Conservation (phyloP, 805 yeast species). For the Candida pini region DNA sequence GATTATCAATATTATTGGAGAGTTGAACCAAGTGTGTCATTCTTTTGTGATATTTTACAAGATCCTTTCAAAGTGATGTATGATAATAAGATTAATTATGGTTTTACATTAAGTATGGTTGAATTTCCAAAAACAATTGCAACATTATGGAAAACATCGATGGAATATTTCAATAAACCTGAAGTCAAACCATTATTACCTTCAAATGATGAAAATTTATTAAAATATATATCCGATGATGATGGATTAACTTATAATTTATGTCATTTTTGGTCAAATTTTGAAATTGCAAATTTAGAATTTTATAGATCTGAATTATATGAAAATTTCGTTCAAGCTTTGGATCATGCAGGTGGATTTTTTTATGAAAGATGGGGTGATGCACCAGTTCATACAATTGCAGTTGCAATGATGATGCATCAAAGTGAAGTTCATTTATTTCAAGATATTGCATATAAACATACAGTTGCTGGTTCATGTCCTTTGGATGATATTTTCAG, state of each 20-base stretch:
- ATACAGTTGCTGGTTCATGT: constrained; percentile 73
- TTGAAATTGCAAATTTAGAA: constrained; percentile 66
- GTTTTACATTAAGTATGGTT: constrained; percentile 47
- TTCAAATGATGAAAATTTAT: constrained; percentile 32
- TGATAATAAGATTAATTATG: constrained; percentile 44
- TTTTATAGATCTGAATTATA: constrained; percentile 57
- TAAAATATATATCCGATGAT: constrained; percentile 62
- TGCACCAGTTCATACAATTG: constrained; percentile 47
- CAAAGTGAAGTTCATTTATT: constrained; percentile 68
- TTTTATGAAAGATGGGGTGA: constrained; percentile 93
- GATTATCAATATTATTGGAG: constrained; percentile 59
- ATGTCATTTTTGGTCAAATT: constrained; percentile 83
- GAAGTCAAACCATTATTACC: constrained; percentile 15
- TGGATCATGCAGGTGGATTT: constrained; percentile 72
- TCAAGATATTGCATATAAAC: constrained; percentile 76
- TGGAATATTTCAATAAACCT: constrained; percentile 33
- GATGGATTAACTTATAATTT: constrained; percentile 57
- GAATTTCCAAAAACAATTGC: constrained; percentile 47
- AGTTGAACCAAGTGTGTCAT: constrained; percentile 50
- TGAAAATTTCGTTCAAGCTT: constrained; percentile 50
- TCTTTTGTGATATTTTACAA: constrained; percentile 46
- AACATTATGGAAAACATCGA: constrained; percentile 45
- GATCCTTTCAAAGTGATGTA: constrained; percentile 52
- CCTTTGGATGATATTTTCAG: constrained; percentile 62
- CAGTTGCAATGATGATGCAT: constrained; percentile 40